phyloP scores from a whole-genome alignment of 768 basidiomycete genomes.

The Lactifluus subvellereus region DNA sequence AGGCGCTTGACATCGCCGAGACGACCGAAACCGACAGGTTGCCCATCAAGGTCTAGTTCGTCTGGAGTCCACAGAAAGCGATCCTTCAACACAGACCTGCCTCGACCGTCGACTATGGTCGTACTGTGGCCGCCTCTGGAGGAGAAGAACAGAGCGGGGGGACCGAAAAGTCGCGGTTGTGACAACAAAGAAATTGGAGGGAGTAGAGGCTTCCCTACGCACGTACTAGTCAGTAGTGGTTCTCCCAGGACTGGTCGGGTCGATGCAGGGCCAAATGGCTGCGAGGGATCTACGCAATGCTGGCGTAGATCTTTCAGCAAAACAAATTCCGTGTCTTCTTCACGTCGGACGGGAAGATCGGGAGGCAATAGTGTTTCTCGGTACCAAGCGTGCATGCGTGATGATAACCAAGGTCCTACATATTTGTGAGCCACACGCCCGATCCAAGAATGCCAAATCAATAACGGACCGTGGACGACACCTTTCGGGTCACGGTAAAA shows the following conservation, averaged over 20 bases:
- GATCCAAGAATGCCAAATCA: not conserved
- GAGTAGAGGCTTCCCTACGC: conserved; percentile 51
- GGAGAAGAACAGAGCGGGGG: conserved; percentile 81
- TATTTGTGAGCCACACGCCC: not conserved
- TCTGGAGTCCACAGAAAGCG: conserved; percentile 76
- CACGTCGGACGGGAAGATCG: conserved; percentile 73
- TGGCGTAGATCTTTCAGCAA: conserved; percentile 68
- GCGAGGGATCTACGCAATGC: conserved; percentile 75
- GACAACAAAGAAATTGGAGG: conserved; percentile 68
- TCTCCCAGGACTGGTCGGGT: conserved; percentile 29
- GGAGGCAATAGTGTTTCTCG: conserved; percentile 78
- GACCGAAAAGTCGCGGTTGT: conserved; percentile 79
- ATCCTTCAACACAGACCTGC: conserved; percentile 76
- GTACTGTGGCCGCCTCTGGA: conserved; percentile 89
- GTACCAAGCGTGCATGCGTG: conserved; percentile 86
- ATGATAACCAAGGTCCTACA: conserved; percentile 81
- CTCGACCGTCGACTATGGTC: conserved; percentile 79
- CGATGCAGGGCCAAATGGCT: conserved; percentile 57
- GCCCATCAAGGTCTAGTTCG: conserved; percentile 41
- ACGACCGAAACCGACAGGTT: conserved; percentile 33
- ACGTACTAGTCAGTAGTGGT: conserved; percentile 30
- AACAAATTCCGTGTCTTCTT: conserved; percentile 63
- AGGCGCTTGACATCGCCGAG: conserved; percentile 81
- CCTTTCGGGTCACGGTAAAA: conserved; percentile 81
- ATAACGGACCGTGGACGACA: conserved; percentile 61